Evolutionary conservation across 192 early-diverging fungal species (phyloP), one percentile per base, ranked within the genome.

Genomic region (Powellomyces hirtus): DNA sequence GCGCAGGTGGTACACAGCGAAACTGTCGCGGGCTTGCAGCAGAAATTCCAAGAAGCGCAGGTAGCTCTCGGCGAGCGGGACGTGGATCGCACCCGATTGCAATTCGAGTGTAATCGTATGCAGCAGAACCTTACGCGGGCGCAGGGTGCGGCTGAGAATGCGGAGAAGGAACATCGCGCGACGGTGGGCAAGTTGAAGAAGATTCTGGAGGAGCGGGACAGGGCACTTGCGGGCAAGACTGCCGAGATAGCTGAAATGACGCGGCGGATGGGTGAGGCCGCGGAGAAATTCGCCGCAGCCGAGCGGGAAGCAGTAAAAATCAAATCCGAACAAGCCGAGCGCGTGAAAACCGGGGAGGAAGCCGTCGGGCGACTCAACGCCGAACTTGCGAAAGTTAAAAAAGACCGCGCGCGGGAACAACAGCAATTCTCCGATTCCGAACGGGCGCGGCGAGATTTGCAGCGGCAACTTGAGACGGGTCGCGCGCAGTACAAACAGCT

Each of bases 171-270:
- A 37, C 42, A 66, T 22, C 38, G 37, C 14, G 20, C 29, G 5
- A 31, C 63, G 10, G n/a, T 74, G 22, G 42, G 31, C 16, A 64
- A 70, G 42, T 38, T 75, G 16, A 70, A 75, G 55, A 66, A 70
- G 56, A 59, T 63, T 1, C 27, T 77, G 40, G 63, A 74, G 36
- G 79, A 81, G 29, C 59, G n/a, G 8, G 22, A 60, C 18, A 46
- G 56, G 0, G 77, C 74, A 35, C 26, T 67, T 13, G 64, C 64
- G 18, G 34, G 62, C 30, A 58, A 49, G 33, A 64, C 64, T 1
- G 69, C 57, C 2, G 73, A 78, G 46, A 38, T 61, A 38, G 51
- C 72, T 49, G 4, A 49, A 49, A 24, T 24, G 46, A 24, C 46
- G 46, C 46, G 46, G n/a, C 46, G 46, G 26, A 16, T 49, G 46